A percentile compares a stretch with the other conserved stretches of the same genome.
Evolutionary conservation across 345 rosid species (phyloP).

Genomic region (Syzygium grande): DNA sequence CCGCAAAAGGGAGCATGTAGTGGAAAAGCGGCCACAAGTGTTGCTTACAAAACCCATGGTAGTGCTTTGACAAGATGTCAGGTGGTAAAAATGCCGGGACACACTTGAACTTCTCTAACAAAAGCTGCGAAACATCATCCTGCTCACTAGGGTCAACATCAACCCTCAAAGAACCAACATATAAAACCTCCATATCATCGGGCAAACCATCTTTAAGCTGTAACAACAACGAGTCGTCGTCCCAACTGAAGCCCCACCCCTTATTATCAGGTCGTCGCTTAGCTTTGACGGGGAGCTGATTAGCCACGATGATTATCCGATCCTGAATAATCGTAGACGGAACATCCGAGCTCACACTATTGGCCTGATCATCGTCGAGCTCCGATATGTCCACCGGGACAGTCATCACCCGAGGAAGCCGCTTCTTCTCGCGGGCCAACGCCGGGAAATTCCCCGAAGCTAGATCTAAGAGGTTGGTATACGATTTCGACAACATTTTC

Average conservation of each 20-base stretch:
- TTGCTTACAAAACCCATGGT: constrained; percentile 75
- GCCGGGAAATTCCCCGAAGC: constrained; percentile 70
- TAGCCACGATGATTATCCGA: constrained; percentile 60
- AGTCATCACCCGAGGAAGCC: constrained; percentile 64
- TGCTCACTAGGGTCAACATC: constrained; percentile 57
- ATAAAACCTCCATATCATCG: constrained; percentile 70
- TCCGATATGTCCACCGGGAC: constrained; percentile 72
- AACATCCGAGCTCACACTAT: constrained; percentile 57
- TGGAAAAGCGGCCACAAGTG: constrained; percentile 82
- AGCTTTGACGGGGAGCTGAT: constrained; percentile 68
- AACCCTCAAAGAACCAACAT: constrained; percentile 52
- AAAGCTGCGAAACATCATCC: constrained; percentile 61
- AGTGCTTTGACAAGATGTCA: constrained; percentile 49
- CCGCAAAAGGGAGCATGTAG: constrained; percentile 69
- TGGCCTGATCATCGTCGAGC: constrained; percentile 73
- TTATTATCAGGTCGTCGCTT: constrained; percentile 70
- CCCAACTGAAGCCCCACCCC: constrained; percentile 81
- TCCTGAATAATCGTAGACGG: constrained; percentile 55
- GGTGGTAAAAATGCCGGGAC: constrained; percentile 70
- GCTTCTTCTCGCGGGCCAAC: constrained; percentile 56
- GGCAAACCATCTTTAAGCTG: constrained; percentile 75
- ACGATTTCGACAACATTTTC: constrained; percentile 63
- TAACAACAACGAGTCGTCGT: constrained; percentile 51
- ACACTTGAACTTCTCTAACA: constrained; percentile 68
- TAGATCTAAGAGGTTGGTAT: constrained; percentile 77